Base-by-base conservation (phyloP, 768 basidiomycete genomes). In the Saitozyma podzolica region DNA sequence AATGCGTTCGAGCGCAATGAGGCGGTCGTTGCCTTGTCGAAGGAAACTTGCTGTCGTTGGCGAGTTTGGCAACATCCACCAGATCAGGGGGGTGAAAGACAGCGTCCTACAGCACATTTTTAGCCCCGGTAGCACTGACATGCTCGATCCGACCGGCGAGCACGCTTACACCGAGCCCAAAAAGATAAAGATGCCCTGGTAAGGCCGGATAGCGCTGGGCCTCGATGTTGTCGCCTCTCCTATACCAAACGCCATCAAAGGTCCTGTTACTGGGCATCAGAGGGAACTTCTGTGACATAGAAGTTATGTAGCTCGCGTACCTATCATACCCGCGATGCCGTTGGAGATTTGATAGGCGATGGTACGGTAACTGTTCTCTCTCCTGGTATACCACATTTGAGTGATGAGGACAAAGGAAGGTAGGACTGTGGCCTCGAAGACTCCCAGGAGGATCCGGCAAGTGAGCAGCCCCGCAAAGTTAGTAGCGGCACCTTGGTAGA, bases 391-490 rank as follows among this genome's bases (percentile, higher is more conserved):
- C 75, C 75, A 76, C 75, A 76, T 76, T 54, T 74, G 83, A 82
- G 83, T 84, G 56, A 84, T 70, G 40, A 75, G 53, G 58, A 85
- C 82, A 72, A 84, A 84, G 55, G 80, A 81, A 7, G 83, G 84
- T 40, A 83, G 80, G 37, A 85, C 82, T 7, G 82, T 82, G 40
- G 83, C 83, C 59, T 84, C 82, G 61, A 83, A 83, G 8, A 49
- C 40, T 60, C 84, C 83, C 59, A 84, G 54, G 42, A 70, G 54
- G 51, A 71, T 52, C 19, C 66, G 64, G 52, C 59, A 60, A 42
- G 62, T 52, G 29, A 71, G 50, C 9, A 71, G 55, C 29, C 69
- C 69, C 8, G 66, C 57, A 43, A 70, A 74, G 56, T 63, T 69
- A 10, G 47, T 64, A 3, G 69, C 69, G 7, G 68, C 64, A 8